A percentile compares a stretch with the other conserved stretches of the same genome.
phyloP scores from a whole-genome alignment of 345 rosid species.

The Clausena lansium region DNA sequence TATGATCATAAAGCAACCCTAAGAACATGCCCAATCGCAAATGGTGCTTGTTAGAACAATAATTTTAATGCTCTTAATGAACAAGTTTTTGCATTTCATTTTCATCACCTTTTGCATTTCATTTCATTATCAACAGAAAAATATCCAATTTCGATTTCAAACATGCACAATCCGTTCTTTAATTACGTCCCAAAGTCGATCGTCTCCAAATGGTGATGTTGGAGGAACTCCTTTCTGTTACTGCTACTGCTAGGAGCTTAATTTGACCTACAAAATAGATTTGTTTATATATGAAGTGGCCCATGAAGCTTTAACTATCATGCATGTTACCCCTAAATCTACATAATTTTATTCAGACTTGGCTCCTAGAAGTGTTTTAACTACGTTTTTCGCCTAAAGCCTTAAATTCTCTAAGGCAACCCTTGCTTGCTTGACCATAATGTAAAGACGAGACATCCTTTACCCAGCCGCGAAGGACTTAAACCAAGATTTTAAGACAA shows the following conservation, averaged over 20 bases:
- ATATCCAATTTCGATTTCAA: background rate
- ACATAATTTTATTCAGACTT: too few species aligned
- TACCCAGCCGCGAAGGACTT: too few species aligned
- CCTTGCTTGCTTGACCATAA: too few species aligned
- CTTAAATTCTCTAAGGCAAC: too few species aligned
- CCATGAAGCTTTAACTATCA: background rate
- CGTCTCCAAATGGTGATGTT: background rate
- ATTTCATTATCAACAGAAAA: background rate
- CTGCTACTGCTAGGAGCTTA: background rate
- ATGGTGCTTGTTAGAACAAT: background rate
- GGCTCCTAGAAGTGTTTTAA: too few species aligned
- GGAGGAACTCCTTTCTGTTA: background rate
- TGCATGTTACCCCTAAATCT: too few species aligned
- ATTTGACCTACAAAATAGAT: background rate
- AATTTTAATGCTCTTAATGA: background rate
- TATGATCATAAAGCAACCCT: background rate
- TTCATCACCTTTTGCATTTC: background rate
- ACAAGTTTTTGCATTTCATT: slow-evolving; percentile 9
- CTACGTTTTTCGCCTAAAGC: too few species aligned
- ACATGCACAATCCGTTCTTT: background rate
- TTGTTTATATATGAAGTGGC: background rate
- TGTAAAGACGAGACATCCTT: too few species aligned
- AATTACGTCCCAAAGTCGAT: background rate
- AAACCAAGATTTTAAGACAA: too few species aligned
- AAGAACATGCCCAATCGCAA: background rate